phyloP scores from a whole-genome alignment of 495 filamentous ascomycete species.

The Margaritispora aquatica region DNA sequence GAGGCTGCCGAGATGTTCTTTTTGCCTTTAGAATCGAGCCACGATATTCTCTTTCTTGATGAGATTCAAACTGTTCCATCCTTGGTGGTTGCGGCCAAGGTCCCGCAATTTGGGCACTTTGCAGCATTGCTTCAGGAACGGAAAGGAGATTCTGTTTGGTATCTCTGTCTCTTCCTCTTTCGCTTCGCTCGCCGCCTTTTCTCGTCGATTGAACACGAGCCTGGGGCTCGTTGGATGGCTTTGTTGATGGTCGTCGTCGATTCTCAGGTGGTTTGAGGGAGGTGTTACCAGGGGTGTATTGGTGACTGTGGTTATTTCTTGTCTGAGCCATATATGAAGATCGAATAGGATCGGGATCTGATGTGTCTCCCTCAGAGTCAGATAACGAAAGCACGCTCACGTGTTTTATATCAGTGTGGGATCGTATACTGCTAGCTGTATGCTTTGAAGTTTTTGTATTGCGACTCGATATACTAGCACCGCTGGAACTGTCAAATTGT shows the following conservation, averaged over 20 bases:
- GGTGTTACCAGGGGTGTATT: background rate
- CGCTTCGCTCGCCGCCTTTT: constrained; percentile 5
- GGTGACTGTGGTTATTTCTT: constrained; percentile 1
- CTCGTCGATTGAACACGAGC: background rate
- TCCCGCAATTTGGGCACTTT: constrained; percentile 1
- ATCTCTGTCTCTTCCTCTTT: background rate
- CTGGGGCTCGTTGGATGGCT: no score
- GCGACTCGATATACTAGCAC: constrained; percentile 22
- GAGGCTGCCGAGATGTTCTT: background rate
- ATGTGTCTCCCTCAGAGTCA: constrained; percentile 20
- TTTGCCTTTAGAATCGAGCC: background rate
- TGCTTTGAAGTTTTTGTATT: constrained; percentile 22
- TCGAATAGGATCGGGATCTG: background rate
- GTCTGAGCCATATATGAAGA: background rate
- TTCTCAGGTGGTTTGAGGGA: background rate
- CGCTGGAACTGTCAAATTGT: constrained; percentile 16
- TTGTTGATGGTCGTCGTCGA: background rate
- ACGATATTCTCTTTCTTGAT: background rate
- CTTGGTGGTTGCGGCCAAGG: constrained; percentile 2
- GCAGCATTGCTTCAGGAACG: constrained; percentile 9
- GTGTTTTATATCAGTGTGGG: constrained; percentile 20
- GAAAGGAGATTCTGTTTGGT: constrained; percentile 6
- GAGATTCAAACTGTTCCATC: background rate
- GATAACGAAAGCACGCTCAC: constrained; percentile 25
- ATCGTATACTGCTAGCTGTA: constrained; percentile 20